Evolutionary conservation across 2,329 filamentous ascomycete genomes (phyloP), one percentile per base, ranked within the genome.

Genomic region (Monosporascus sp.): DNA sequence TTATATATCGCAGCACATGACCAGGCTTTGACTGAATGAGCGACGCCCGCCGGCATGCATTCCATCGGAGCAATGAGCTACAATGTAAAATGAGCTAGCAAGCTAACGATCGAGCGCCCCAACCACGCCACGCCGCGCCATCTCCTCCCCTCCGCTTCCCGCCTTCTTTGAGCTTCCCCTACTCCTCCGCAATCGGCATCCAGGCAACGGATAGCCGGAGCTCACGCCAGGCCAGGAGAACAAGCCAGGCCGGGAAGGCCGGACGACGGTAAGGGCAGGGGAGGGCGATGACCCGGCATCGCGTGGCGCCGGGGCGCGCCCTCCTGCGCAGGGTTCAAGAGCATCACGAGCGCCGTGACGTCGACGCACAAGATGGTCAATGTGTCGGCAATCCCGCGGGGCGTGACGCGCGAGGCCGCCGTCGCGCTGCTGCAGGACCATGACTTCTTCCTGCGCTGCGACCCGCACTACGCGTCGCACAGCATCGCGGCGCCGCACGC

Each of bases 381-480:
- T 65, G 61, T 62, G 38, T 73, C 75, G 31, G 59, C 68, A 50
- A 65, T 81, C 52, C 77, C 78, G 24, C 25, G 57, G 24, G 38
- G n/a, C 27, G 58, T 58, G 47, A 53, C 49, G 35, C 58, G 55
- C 11, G 58, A 58, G 43, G 55, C 57, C 27, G 65, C 63, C 48
- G 55, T 81, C 35, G 64, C 70, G 27, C 69, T 74, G 50, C 74
- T 83, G 31, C 79, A 80, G 25, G 73, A 79, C 59, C 76, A 80
- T 59, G 70, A 69, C 37, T 76, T 77, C 67, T 78, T 81, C 65
- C 70, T 83, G 46, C 57, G 68, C 43, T 79, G 76, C 66, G 74
- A 81, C 57, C 79, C 80, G 47, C 77, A 80, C 67, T 76, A 72
- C 60, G 68, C 74, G 49, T 60, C 61, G 18, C 63, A 77, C 43